phyloP scores from a whole-genome alignment of 164 flowering plant species.

The Liquidambar formosana region DNA sequence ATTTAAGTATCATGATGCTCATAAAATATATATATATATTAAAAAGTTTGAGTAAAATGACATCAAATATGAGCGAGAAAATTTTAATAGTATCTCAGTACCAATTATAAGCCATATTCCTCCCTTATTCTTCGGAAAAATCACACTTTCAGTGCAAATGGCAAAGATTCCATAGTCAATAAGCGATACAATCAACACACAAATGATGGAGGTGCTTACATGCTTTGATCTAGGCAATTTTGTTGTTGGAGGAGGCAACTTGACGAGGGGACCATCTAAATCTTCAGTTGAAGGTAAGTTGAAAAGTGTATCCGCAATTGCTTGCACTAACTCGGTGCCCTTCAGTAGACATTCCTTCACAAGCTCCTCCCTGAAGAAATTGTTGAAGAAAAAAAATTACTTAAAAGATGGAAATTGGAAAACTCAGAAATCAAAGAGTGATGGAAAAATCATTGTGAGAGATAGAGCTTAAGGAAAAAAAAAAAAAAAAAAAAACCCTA shows the following conservation, averaged over 20 bases:
- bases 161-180: no score
- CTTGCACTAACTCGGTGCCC: conserved; percentile 70
- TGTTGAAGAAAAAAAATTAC: neutral
- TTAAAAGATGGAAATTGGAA: no score
- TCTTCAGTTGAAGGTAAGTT: conserved; percentile 71
- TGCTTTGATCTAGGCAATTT: conserved; percentile 86
- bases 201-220: conserved; percentile 37
- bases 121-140: neutral
- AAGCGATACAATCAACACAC: no score
- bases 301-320: conserved; percentile 65
- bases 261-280: conserved; percentile 75
- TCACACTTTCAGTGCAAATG: neutral
- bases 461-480: no score
- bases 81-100: neutral
- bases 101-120: neutral
- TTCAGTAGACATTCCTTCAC: conserved; percentile 52
- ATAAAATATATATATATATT: no score
- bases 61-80: neutral
- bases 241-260: conserved; percentile 72
- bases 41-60: no score
- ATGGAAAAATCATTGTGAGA: no score
- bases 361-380: conserved; percentile 57
- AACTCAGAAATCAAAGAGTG: no score
- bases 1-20: no score
- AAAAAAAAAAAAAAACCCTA: neutral